These are phyloP conservation scores for Discostella stelligera DNA, from an alignment of 352 stramenopile genomes.

Conservation along the genomic window DNA sequence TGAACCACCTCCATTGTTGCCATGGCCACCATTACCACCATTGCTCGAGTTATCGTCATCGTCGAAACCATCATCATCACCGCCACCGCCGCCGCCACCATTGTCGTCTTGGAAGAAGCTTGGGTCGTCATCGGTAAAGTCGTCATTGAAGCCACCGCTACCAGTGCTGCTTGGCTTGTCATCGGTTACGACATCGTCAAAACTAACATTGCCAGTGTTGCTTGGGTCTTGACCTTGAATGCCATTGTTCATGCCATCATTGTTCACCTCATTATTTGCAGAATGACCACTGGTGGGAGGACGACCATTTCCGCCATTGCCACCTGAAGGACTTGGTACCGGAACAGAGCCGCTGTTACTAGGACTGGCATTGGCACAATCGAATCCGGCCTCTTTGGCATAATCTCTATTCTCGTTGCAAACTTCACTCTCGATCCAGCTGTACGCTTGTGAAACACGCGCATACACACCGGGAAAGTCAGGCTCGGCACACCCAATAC, in stretches of 20 bases:
- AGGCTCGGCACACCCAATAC: constrained; percentile 51
- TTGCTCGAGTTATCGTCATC: neutral
- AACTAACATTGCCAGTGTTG: neutral
- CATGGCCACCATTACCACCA: neutral
- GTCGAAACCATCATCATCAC: neutral
- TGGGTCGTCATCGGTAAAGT: neutral
- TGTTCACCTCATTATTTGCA: neutral
- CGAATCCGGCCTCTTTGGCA: constrained; percentile 8
- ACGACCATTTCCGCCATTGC: neutral
- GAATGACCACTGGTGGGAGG: neutral
- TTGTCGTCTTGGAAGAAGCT: neutral
- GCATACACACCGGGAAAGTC: constrained; percentile 37
- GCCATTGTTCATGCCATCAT: neutral
- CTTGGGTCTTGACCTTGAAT: neutral
- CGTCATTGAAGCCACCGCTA: neutral
- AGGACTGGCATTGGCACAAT: neutral
- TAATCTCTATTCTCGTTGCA: constrained; percentile 13
- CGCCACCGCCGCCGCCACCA: too few relatives aligned
- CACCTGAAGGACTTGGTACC: neutral
- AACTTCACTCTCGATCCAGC: constrained; percentile 30
- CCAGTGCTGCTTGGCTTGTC: neutral
- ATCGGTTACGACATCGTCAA: neutral
- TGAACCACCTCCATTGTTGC: neutral
- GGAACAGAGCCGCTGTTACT: neutral
- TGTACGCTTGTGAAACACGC: constrained; percentile 13